Base-by-base conservation (phyloP, 2,329 filamentous ascomycete genomes). In the Fusarium decemcellulare region DNA sequence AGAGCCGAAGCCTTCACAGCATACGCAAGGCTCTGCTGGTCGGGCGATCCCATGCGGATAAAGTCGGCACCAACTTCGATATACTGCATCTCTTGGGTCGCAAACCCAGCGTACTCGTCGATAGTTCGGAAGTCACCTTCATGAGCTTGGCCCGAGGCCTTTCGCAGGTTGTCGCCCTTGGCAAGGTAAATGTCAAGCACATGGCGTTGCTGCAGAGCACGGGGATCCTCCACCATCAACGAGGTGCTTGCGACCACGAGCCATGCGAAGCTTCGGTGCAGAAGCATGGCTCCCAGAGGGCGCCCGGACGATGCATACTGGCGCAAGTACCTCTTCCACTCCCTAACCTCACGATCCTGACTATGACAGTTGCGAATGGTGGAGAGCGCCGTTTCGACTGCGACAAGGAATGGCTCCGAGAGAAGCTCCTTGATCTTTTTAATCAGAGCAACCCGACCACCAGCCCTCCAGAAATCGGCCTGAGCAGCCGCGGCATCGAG, bases 31-130 rank as follows among this genome's bases (percentile, higher is more conserved):
- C 87, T 90, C 80, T 98, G 95, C 78, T 98, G 95, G 81, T 92
- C 95, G 7, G 91, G 87, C 2, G 95, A 95, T 60, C 93, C 93
- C 61, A 98, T 88, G 4, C 78, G 77, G 44, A 97, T 85, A 78
- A 97, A 98, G 79, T 98, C 96, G 2, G 94, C 92, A 63, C 93
- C 93, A 51, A 94, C 94, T 70, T 98, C 95, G 18, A 99, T 84
- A 53, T 95, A 89, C 72, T 91, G 90, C 85, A 98, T 93, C 76
- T 97, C 92, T 65, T 97, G 92, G 11, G 89, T 85, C 36, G 94
- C 91, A 69, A 97, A 88, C 48, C 88, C 88, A 2, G 93, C 89
- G 68, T 96, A 88, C 10, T 85, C 83, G 67, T 91, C 88, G 40
- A 92, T 82, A 0, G 86, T 88, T 47, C 80, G 82, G 61, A 85